phyloP scores from a whole-genome alignment of 2,329 filamentous ascomycete species.

The Lecanoromycetidae sp. region DNA sequence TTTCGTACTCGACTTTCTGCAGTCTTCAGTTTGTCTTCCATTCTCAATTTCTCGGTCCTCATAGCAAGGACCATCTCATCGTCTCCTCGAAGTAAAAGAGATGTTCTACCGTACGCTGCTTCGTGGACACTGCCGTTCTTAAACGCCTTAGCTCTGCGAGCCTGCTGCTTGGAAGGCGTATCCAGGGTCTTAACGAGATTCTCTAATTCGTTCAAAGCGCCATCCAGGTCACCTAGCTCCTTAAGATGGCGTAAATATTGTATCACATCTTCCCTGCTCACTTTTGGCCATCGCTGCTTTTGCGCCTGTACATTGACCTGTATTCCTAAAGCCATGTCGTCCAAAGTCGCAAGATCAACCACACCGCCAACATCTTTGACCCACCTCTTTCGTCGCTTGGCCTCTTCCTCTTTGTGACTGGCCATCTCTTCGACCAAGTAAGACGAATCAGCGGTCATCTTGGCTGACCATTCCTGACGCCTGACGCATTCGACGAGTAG shows the following conservation, averaged over 20 bases:
- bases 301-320: constrained; percentile 77
- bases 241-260: constrained; percentile 58
- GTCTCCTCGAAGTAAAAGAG: constrained; percentile 72
- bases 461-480: constrained; percentile 81
- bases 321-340: constrained; percentile 60
- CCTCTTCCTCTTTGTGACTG: constrained; percentile 81
- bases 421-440: constrained; percentile 88
- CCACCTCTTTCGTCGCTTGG: constrained; percentile 81
- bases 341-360: constrained; percentile 32
- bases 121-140: constrained; percentile 95
- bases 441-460: constrained; percentile 75
- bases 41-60: constrained; percentile 68
- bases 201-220: constrained; percentile 57
- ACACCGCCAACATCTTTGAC: constrained; percentile 54
- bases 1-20: constrained; percentile 81
- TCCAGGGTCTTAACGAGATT: constrained; percentile 70
- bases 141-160: constrained; percentile 80
- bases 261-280: constrained; percentile 63
- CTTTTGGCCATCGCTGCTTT: constrained; percentile 66
- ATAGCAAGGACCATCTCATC: constrained; percentile 66
- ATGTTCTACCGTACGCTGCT: constrained; percentile 73
- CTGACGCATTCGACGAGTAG: constrained; percentile 76
- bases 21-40: constrained; percentile 65
- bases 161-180: constrained; percentile 72
- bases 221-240: constrained; percentile 51